Percentiles rank a stretch among this genome's conserved stretches.
phyloP scores from a whole-genome alignment of 1,284 basidiomycete genomes.

The Ustilago nuda region DNA sequence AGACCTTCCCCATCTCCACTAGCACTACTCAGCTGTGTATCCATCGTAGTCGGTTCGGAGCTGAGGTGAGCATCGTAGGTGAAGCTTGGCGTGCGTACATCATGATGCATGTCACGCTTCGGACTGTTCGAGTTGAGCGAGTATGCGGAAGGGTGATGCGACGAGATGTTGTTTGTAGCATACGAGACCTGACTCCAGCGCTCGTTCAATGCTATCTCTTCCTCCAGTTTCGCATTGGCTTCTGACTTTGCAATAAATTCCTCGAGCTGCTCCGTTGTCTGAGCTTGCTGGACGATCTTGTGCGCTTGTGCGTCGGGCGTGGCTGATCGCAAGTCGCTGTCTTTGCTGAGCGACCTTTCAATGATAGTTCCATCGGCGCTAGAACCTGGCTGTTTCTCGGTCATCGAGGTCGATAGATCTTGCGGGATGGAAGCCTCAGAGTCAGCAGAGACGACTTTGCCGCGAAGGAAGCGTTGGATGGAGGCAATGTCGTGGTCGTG shows the following conservation, averaged over 20 bases:
- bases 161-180: constrained; percentile 11
- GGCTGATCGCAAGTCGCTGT: constrained; percentile 12
- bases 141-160: constrained; percentile 16
- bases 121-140: constrained; percentile 23
- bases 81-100: constrained; percentile 24
- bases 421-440: constrained; percentile 20
- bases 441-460: constrained; percentile 28
- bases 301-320: not conserved
- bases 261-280: not conserved
- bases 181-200: constrained; percentile 35
- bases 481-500: constrained; percentile 37
- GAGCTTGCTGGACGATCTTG: not conserved
- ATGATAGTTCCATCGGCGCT: constrained; percentile 38
- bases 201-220: constrained; percentile 8
- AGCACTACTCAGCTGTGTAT: constrained; percentile 35
- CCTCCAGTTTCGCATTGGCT: constrained; percentile 2
- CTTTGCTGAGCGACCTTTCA: constrained; percentile 20
- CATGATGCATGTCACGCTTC: constrained; percentile 12
- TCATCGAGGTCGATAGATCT: constrained; percentile 3
- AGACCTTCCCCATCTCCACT: constrained; percentile 12
- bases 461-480: constrained; percentile 41
- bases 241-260: not conserved
- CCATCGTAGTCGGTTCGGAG: constrained; percentile 33
- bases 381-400: constrained; percentile 7
- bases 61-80: constrained; percentile 28